These are phyloP conservation scores for Ensete ventricosum DNA, from an alignment of 176 grass and related monocot genomes.

Conservation along the genomic window DNA sequence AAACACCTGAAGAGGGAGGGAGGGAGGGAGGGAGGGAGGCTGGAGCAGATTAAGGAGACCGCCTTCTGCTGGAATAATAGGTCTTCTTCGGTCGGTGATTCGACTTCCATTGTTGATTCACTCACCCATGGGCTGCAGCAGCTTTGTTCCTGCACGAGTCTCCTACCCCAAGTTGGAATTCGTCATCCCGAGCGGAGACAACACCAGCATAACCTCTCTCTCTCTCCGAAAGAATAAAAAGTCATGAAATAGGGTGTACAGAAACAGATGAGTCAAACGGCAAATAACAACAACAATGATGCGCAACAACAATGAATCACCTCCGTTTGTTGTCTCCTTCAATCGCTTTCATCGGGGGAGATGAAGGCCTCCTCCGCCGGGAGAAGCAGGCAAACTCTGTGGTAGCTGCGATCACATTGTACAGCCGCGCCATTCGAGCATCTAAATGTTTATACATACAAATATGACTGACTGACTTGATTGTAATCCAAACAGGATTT, in stretches of 20 bases:
- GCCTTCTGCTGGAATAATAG: too few species aligned
- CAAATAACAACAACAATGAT: neutral
- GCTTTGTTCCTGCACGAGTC: too few species aligned
- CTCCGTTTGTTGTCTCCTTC: neutral
- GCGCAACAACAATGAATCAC: too few species aligned
- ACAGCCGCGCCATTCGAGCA: too few species aligned
- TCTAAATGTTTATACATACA: too few species aligned
- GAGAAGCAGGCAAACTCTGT: neutral
- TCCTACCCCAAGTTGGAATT: too few species aligned
- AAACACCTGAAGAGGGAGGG: neutral
- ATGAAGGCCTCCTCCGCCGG: neutral
- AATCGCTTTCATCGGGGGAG: neutral
- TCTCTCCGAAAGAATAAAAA: neutral
- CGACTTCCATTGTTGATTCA: neutral
- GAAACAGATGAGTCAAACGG: neutral
- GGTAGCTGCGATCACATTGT: neutral
- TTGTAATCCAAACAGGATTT: too few species aligned
- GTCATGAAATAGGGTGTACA: neutral
- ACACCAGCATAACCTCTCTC: neutral
- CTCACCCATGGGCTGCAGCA: too few species aligned
- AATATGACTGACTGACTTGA: too few species aligned
- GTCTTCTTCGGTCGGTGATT: neutral
- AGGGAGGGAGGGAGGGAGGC: too few species aligned
- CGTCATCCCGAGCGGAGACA: too few species aligned
- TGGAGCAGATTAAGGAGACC: too few species aligned